These are phyloP conservation scores for Aspergillus neotritici DNA, from an alignment of 2,329 filamentous ascomycete genomes.

Conservation along the genomic window DNA sequence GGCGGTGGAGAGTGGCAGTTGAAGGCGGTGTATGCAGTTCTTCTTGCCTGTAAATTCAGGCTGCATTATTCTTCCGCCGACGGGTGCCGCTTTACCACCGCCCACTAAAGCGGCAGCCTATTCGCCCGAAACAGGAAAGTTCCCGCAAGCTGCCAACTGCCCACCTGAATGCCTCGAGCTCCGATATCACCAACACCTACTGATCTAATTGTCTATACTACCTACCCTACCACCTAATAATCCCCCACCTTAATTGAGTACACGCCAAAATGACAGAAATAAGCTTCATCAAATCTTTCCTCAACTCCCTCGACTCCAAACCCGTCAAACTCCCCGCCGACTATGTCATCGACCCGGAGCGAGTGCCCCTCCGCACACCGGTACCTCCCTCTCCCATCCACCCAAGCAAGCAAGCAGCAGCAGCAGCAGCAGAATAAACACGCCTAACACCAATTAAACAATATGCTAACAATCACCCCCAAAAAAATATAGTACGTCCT, in stretches of 20 bases:
- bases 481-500: slow-evolving; percentile 38
- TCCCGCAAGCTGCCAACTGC: background rate
- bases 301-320: slow-evolving; percentile 70
- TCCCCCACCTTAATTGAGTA: background rate
- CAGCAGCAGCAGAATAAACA: background rate
- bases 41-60: slow-evolving; percentile 11
- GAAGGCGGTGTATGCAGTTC: slow-evolving; percentile 15
- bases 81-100: too few relatives aligned
- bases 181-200: background rate
- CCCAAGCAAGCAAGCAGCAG: background rate
- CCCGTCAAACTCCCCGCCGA: slow-evolving; percentile 79
- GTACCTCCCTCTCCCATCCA: slow-evolving; percentile 47
- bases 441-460: background rate
- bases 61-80: background rate
- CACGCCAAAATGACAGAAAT: slow-evolving; percentile 65
- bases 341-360: slow-evolving; percentile 79
- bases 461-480: background rate
- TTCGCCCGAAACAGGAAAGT: background rate
- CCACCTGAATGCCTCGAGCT: background rate
- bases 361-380: slow-evolving; percentile 68
- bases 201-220: background rate
- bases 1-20: slow-evolving; percentile 24
- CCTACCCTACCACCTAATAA: background rate
- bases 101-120: background rate
- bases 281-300: slow-evolving; percentile 76